Evolutionary conservation across 129 eudicot species (phyloP), one percentile per base, ranked within the genome.

Genomic region (Sambucus nigra): DNA sequence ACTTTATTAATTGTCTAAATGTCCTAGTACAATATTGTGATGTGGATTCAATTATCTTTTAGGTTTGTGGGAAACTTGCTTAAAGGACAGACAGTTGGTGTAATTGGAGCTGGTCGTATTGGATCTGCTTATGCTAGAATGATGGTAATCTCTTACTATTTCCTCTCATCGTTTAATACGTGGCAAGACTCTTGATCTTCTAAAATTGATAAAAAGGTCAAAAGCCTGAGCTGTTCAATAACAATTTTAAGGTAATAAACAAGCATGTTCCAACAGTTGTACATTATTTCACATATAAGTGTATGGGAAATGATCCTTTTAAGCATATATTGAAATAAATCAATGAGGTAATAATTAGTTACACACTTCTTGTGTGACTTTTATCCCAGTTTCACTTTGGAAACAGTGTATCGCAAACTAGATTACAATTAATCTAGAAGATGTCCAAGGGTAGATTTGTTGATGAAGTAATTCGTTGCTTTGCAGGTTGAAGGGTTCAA

Each of bases 81-180:
- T 10, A 91, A 85, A 68, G 98, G 98, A 31, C 98, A 91, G 59
- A 91, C 98, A 4, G 98, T 91, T 53, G 98, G 98, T 46, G 95
- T 91, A 44, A 91, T 91, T 76, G 98, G 98, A 72, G 98, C 98
- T 25, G 98, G 98, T 64, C 95, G 98, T 17, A 91, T 91, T 51
- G 98, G 98, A 66, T 91, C 95, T 58, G 98, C 98, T 47, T 91
- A 91, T 75, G 98, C 98, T 61, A 79, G 98, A 82, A 91, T 91
- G 98, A 91, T 91, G 98, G 98, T 91, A 79, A 59, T 25, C 15
- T 63, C 10, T 42, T 78, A 25, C 38, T 49, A 20, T 40, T 35
- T 17, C 51, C 32, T 14, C 18, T 22, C 21, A 28, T 45, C 24
- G 31, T 28, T 11, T 47, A 14, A 54, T 25, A 19, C 51, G 49